Evolutionary conservation across 768 basidiomycete species (phyloP).

Genomic region (Agrocybe pediades): DNA sequence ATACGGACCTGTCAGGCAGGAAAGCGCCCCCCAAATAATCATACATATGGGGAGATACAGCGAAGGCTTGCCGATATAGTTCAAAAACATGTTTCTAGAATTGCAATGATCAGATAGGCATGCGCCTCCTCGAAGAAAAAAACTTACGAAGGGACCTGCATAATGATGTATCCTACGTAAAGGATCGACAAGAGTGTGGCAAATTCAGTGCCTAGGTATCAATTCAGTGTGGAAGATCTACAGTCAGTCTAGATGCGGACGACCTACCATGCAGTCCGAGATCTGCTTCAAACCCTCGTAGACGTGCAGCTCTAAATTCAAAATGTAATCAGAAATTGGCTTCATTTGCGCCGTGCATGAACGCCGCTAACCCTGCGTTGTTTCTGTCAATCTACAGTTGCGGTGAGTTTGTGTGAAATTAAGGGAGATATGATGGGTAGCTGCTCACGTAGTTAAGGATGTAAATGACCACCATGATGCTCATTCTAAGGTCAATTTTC

Average conservation of each 20-base stretch:
- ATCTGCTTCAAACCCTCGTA: constrained; percentile 70
- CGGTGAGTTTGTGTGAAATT: neutral
- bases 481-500: constrained; percentile 61
- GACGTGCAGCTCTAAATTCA: constrained; percentile 58
- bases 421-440: neutral
- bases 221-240: neutral
- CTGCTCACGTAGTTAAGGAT: constrained; percentile 47
- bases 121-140: neutral
- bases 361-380: constrained; percentile 55
- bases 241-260: neutral
- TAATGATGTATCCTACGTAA: constrained; percentile 74
- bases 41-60: constrained; percentile 68
- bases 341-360: neutral
- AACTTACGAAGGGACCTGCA: constrained; percentile 76
- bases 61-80: constrained; percentile 67
- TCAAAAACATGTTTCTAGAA: constrained; percentile 78
- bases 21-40: constrained; percentile 72
- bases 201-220: constrained; percentile 52
- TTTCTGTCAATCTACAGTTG: constrained; percentile 80
- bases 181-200: constrained; percentile 67
- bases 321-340: neutral
- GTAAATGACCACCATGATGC: constrained; percentile 52
- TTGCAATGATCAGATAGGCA: neutral
- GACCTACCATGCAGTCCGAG: constrained; percentile 49
- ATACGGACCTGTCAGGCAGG: constrained; percentile 49